Conservation (phyloP, 306 rosid species). For the Abrus precatorius region DNA sequence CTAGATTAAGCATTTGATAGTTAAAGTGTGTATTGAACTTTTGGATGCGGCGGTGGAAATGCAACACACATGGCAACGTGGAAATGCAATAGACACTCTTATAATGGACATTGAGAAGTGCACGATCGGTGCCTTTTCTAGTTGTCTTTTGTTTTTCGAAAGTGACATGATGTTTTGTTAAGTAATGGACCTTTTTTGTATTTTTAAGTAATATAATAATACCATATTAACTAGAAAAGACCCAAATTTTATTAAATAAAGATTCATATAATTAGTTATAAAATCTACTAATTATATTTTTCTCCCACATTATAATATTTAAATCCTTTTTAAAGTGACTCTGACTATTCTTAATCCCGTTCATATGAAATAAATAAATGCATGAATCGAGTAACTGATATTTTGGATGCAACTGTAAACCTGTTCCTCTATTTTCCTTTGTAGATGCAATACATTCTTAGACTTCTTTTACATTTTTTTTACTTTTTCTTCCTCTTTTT, state of each 20-base stretch:
- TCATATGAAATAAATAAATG: not conserved
- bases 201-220: no score
- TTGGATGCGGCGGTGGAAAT: slow-evolving; percentile 26
- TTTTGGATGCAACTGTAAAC: not conserved
- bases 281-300: no score
- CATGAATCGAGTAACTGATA: not conserved
- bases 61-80: slow-evolving; percentile 26
- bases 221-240: no score
- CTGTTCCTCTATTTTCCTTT: not conserved
- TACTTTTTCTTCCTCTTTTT: not conserved
- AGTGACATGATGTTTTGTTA: not conserved
- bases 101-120: slow-evolving; percentile 42
- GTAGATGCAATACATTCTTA: not conserved
- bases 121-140: slow-evolving; percentile 2
- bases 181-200: no score
- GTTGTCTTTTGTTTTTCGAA: slow-evolving; percentile 28
- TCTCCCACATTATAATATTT: no score
- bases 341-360: not conserved
- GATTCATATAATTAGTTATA: no score
- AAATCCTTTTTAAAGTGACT: slow-evolving; percentile 2
- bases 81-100: slow-evolving; percentile 31
- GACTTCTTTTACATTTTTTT: not conserved
- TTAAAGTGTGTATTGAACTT: slow-evolving; percentile 26
- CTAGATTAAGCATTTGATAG: not conserved
- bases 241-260: no score